phyloP scores from a whole-genome alignment of 768 basidiomycete genomes.

The Suillus lakei region DNA sequence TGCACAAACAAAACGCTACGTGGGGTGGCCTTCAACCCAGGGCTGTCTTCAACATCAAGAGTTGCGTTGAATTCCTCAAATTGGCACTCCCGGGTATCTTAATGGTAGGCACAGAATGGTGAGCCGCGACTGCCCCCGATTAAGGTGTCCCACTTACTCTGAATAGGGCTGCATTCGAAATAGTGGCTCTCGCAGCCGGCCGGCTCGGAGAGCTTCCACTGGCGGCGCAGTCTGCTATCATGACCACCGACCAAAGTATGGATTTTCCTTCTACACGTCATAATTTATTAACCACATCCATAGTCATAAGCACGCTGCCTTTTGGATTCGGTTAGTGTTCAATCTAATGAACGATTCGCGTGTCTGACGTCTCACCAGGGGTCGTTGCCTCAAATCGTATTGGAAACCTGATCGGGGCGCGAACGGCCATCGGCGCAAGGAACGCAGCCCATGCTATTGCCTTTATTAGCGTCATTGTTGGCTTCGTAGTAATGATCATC shows the following conservation, averaged over 20 bases:
- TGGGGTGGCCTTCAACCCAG: constrained; percentile 64
- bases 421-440: constrained; percentile 55
- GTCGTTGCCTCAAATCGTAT: constrained; percentile 76
- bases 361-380: constrained; percentile 34
- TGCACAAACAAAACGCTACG: constrained; percentile 59
- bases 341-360: background rate
- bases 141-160: background rate
- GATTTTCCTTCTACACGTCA: background rate
- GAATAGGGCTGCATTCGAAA: constrained; percentile 78
- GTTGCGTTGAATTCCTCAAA: constrained; percentile 62
- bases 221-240: constrained; percentile 79
- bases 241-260: constrained; percentile 79
- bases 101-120: constrained; percentile 86
- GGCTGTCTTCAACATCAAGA: constrained; percentile 48
- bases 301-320: constrained; percentile 74
- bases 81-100: constrained; percentile 79
- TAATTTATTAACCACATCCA: constrained; percentile 5
- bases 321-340: constrained; percentile 62
- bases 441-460: constrained; percentile 67
- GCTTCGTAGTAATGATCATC: constrained; percentile 58
- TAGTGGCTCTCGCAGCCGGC: constrained; percentile 79
- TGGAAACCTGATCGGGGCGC: constrained; percentile 72
- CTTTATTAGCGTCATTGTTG: constrained; percentile 63
- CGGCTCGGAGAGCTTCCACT: constrained; percentile 67
- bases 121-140: constrained; percentile 16